Evolutionary conservation across 495 filamentous ascomycete genomes (phyloP).

Genomic region (Rusavskia elegans): DNA sequence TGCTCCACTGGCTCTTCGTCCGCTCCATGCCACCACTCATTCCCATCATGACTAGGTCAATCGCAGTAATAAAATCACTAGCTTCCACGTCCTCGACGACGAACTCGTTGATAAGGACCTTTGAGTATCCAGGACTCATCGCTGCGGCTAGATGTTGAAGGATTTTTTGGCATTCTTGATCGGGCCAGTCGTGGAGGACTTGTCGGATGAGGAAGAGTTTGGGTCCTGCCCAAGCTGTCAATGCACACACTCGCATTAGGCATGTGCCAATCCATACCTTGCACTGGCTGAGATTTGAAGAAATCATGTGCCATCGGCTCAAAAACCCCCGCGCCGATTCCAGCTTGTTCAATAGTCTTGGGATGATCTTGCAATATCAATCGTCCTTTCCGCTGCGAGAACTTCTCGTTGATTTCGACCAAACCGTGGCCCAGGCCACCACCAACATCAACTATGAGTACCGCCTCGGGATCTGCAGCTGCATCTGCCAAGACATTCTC

Average conservation of each 20-base stretch:
- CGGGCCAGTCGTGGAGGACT: conserved; percentile 31
- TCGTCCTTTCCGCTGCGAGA: no score
- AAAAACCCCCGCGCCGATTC: no score
- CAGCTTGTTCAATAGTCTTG: no score
- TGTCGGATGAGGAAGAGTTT: conserved; percentile 29
- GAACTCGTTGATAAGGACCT: conserved; percentile 31
- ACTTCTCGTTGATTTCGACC: no score
- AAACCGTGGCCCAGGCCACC: no score
- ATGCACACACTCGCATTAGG: no score
- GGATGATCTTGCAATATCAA: no score
- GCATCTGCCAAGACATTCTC: no score
- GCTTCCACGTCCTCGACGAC: conserved; percentile 19
- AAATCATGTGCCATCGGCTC: conserved; percentile 28
- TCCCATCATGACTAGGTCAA: conserved; percentile 27
- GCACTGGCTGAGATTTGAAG: conserved; percentile 33
- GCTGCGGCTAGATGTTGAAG: conserved; percentile 19
- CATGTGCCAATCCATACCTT: background rate
- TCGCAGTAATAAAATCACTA: conserved; percentile 1
- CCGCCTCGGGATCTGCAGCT: no score
- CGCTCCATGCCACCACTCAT: conserved; percentile 23
- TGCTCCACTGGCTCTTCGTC: conserved; percentile 25
- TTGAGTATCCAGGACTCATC: conserved; percentile 27
- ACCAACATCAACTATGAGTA: no score
- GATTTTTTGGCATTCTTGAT: conserved; percentile 21
- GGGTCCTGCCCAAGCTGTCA: conserved; percentile 15